A percentile compares a stretch with the other conserved stretches of the same genome.
Conservation (phyloP, 2,329 filamentous ascomycete species). For the Xylogone sp. region DNA sequence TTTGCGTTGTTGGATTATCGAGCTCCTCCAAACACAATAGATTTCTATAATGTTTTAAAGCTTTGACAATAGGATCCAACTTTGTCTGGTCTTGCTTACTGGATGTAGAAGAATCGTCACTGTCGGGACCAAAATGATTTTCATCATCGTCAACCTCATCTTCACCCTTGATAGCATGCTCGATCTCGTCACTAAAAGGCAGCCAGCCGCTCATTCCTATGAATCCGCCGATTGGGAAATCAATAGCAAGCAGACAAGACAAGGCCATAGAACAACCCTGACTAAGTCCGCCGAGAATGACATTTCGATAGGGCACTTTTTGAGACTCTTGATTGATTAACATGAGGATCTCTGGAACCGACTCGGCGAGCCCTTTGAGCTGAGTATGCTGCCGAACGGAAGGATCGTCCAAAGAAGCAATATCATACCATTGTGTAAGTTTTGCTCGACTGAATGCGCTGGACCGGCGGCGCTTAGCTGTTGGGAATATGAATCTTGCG, state of each 20-base stretch:
- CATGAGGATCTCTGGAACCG: constrained; percentile 29
- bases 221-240: constrained; percentile 35
- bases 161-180: constrained; percentile 18
- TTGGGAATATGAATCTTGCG: constrained; percentile 49
- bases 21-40: too few species aligned
- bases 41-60: too few species aligned
- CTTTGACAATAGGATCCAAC: too few species aligned
- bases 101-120: constrained; percentile 4
- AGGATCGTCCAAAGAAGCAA: constrained; percentile 36
- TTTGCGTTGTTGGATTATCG: too few species aligned
- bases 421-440: constrained; percentile 50
- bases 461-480: constrained; percentile 40
- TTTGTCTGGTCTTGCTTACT: too few species aligned
- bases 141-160: too few species aligned
- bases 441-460: constrained; percentile 21
- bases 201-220: constrained; percentile 46
- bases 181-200: constrained; percentile 34
- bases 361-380: constrained; percentile 40
- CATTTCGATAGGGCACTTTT: constrained; percentile 22
- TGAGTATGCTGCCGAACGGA: constrained; percentile 38
- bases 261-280: constrained; percentile 48
- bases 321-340: constrained; percentile 32
- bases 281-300: constrained; percentile 49
- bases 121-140: constrained; percentile 18
- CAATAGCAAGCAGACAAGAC: constrained; percentile 37